phyloP scores from a whole-genome alignment of 1,284 basidiomycete species.

The Ganoderma sinense region DNA sequence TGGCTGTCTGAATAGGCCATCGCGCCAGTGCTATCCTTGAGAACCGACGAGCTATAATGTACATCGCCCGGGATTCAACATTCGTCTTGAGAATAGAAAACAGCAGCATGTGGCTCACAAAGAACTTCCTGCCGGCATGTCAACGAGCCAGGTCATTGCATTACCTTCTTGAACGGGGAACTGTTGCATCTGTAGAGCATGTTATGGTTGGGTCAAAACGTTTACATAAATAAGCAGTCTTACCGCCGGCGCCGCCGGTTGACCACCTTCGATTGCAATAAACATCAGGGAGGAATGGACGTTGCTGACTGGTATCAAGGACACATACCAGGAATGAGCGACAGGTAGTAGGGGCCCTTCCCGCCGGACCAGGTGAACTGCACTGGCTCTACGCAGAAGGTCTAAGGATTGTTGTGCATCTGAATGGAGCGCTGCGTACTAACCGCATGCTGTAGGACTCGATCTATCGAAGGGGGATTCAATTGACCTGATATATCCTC shows the following conservation, averaged over 20 bases:
- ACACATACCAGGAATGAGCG: conserved; percentile 63
- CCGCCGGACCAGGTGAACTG: conserved; percentile 66
- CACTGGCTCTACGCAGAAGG: conserved; percentile 59
- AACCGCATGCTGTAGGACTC: conserved; percentile 61
- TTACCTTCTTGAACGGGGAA: conserved; percentile 58
- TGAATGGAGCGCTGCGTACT: conserved; percentile 34
- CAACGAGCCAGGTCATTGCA: conserved; percentile 67
- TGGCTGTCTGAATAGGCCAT: conserved; percentile 63
- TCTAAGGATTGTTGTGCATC: not conserved
- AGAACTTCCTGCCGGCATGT: conserved; percentile 56
- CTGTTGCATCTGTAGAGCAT: conserved; percentile 53
- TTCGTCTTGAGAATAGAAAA: not conserved
- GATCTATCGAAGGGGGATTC: conserved; percentile 34
- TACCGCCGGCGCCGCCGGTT: conserved; percentile 62
- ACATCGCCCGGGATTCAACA: conserved; percentile 6
- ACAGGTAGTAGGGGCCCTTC: conserved; percentile 67
- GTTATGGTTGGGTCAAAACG: not conserved
- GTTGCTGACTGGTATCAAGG: not conserved
- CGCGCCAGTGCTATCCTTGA: conserved; percentile 69
- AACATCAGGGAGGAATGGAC: not conserved
- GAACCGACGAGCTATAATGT: conserved; percentile 50
- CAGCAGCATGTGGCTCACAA: conserved; percentile 56
- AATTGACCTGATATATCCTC: not conserved
- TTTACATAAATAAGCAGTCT: conserved; percentile 24
- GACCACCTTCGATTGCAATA: conserved; percentile 52